Conservation (phyloP, 2,329 filamentous ascomycete genomes). For the Clonostachys byssicola region DNA sequence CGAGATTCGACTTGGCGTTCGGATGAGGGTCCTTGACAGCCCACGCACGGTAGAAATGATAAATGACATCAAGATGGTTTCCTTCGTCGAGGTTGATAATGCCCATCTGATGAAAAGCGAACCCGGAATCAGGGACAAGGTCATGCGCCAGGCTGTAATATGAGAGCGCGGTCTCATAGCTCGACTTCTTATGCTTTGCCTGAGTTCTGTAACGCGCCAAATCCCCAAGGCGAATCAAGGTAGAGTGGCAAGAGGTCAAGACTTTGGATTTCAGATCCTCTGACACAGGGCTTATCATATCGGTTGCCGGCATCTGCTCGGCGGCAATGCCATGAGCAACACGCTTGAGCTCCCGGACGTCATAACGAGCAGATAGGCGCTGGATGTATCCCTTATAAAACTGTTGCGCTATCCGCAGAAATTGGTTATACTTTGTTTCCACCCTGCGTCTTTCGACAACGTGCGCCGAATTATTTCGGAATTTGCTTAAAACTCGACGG, state of each 20-base stretch:
- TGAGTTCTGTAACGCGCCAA: constrained; percentile 82
- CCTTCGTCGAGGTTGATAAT: constrained; percentile 76
- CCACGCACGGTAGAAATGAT: constrained; percentile 83
- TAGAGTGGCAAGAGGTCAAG: constrained; percentile 73
- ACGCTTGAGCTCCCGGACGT: constrained; percentile 44
- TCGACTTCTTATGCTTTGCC: constrained; percentile 66
- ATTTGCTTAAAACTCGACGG: constrained; percentile 60
- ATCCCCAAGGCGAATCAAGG: constrained; percentile 84
- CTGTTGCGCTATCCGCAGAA: constrained; percentile 80
- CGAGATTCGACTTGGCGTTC: constrained; percentile 71
- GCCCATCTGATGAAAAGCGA: constrained; percentile 85
- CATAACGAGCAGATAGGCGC: constrained; percentile 61
- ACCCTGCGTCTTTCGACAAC: constrained; percentile 69
- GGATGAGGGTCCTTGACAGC: constrained; percentile 71
- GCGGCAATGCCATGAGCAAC: constrained; percentile 34
- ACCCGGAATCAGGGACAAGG: constrained; percentile 73
- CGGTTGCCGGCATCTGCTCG: constrained; percentile 33
- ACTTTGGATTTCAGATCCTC: constrained; percentile 53
- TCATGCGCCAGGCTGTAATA: constrained; percentile 82
- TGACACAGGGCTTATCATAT: constrained; percentile 37
- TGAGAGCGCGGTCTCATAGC: constrained; percentile 74
- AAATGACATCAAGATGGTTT: constrained; percentile 80
- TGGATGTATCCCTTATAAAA: constrained; percentile 88
- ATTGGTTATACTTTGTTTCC: constrained; percentile 76
- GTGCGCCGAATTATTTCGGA: constrained; percentile 40